Conservation (phyloP, 1,284 basidiomycete species). For the Cerioporus squamosus region DNA sequence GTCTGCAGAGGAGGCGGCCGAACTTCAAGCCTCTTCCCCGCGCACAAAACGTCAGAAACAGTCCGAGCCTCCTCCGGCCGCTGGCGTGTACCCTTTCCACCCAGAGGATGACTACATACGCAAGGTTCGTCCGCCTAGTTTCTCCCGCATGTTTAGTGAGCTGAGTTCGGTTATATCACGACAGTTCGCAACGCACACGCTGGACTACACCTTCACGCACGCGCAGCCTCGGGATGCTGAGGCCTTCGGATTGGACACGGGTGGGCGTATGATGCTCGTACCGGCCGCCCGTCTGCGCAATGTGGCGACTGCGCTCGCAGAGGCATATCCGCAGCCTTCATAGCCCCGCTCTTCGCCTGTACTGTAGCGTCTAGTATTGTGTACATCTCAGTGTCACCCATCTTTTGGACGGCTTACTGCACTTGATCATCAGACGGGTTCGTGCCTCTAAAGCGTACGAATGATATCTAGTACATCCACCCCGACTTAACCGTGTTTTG, state of each 20-base stretch:
- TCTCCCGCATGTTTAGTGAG: not conserved
- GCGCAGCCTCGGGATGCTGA: slow-evolving; percentile 69
- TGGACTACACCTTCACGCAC: slow-evolving; percentile 72
- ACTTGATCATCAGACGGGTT: too few relatives aligned
- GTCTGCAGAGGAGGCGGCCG: slow-evolving; percentile 61
- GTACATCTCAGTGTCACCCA: too few relatives aligned
- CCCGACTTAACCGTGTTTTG: too few relatives aligned
- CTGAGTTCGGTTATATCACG: not conserved
- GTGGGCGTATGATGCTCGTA: slow-evolving; percentile 79
- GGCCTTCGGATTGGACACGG: slow-evolving; percentile 80
- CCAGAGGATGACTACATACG: slow-evolving; percentile 83
- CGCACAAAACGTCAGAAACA: slow-evolving; percentile 45
- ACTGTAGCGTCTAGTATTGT: too few relatives aligned
- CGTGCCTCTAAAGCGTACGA: too few relatives aligned
- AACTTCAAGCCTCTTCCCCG: slow-evolving; percentile 36
- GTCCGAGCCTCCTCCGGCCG: slow-evolving; percentile 37
- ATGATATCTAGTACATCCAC: too few relatives aligned
- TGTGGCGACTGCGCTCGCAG: slow-evolving; percentile 39
- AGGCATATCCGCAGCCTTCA: slow-evolving; percentile 34
- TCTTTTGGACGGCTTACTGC: too few relatives aligned
- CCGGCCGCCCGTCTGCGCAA: slow-evolving; percentile 46
- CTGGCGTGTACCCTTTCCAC: slow-evolving; percentile 77
- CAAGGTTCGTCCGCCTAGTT: slow-evolving; percentile 48
- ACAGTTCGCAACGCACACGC: slow-evolving; percentile 64
- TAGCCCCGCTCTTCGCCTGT: slow-evolving; percentile 2